Base-by-base conservation (phyloP, 345 rosid species). In the Trapa incisa region DNA sequence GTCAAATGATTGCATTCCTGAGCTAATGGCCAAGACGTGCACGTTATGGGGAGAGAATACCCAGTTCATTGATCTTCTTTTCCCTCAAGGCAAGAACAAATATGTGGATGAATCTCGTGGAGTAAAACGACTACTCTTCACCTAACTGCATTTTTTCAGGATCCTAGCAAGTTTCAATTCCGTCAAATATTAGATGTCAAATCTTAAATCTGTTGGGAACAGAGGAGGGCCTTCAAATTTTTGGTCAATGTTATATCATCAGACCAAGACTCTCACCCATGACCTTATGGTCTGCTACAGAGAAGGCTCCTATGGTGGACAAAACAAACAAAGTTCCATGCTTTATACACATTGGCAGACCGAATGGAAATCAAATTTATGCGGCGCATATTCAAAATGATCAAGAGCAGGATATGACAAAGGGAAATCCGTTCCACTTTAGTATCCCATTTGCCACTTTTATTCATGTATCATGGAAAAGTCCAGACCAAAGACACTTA, bases 71-170 rank as follows among this genome's bases (percentile, higher is more conserved):
- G 22, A 29, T 56, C 41, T 45, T 65, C 10, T 78, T 72, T 62
- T 72, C 78, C 45, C 70, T 65, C 22, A 75, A 42, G 10, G 70
- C 54, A 15, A 63, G 67, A 32, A 16, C 50, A 47, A 75, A 61
- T 29, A 65, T 60, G 29, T 53, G 42, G 37, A n/a, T 37, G 54
- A 72, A 72, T n/a, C 70, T 37, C 6, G 42, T 67, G n/a, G 65
- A 45, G 48, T 72, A 47, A 43, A 71, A 60, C 60, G 67, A 39
- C 78, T 75, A 22, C 54, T 70, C 76, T 57, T 75, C 79, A n/a
- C 78, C 76, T 12, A 72, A 72, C 53, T 72, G 72, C 60, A 53
- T 72, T 73, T 67, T 78, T 5, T 48, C 78, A 53, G 76, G 72
- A 67, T 75, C 81, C 81, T 75, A 47, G 29, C 1, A 54, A 54